Evolutionary conservation across 2,329 filamentous ascomycete species (phyloP).

Genomic region (Passalora sequoiae): DNA sequence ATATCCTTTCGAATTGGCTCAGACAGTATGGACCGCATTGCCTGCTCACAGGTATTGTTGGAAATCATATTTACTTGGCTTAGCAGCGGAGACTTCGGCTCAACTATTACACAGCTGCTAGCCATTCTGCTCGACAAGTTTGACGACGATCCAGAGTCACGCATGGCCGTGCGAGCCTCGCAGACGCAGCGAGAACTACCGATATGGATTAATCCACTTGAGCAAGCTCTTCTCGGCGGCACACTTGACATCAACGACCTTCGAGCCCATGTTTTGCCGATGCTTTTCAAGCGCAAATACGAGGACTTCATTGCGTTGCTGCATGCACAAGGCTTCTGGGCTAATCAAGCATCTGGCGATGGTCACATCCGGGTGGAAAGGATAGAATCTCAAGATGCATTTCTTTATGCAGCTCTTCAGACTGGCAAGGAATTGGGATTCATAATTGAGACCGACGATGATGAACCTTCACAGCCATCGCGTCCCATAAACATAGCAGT

Average conservation of each 20-base stretch:
- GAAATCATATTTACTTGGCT: constrained; percentile 26
- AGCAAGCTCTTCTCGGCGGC: constrained; percentile 7
- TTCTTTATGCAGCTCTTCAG: constrained; percentile 37
- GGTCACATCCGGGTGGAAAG: not conserved
- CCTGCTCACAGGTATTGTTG: constrained; percentile 4
- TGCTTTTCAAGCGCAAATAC: constrained; percentile 41
- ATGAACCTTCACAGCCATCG: constrained; percentile 18
- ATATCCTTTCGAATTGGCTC: not conserved
- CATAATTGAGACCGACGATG: constrained; percentile 34
- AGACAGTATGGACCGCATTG: not conserved
- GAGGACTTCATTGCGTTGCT: constrained; percentile 40
- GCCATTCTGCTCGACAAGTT: constrained; percentile 31
- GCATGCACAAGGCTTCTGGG: constrained; percentile 33
- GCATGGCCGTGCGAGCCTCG: no score
- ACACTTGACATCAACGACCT: constrained; percentile 31
- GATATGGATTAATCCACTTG: constrained; percentile 25
- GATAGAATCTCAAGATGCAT: constrained; percentile 14
- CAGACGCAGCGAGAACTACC: not conserved
- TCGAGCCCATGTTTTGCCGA: constrained; percentile 45
- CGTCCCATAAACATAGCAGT: constrained; percentile 52
- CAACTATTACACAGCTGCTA: constrained; percentile 30
- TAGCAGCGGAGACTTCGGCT: constrained; percentile 34
- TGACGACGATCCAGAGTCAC: no score
- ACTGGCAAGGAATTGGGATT: constrained; percentile 46
- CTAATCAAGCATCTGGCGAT: not conserved